These are phyloP conservation scores for Xylaria arbuscula DNA, from an alignment of 2,329 filamentous ascomycete species.

Conservation along the genomic window DNA sequence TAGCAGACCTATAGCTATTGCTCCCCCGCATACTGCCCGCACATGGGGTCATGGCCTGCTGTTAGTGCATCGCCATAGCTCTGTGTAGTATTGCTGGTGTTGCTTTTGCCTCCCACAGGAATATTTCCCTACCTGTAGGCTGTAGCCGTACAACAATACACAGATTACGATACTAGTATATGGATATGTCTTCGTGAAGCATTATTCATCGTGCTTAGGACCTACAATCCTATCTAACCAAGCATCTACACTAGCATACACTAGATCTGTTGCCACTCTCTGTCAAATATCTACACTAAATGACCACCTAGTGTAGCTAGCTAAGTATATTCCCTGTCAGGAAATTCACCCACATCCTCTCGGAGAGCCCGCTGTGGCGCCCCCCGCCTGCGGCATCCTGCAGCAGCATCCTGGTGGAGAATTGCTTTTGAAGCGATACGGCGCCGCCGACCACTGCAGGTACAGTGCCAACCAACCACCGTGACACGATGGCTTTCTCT, in stretches of 20 bases:
- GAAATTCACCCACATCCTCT: slow-evolving; percentile 25
- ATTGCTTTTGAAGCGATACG: slow-evolving; percentile 23
- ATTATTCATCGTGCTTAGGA: slow-evolving; percentile 1
- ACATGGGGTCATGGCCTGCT: not conserved
- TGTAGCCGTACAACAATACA: slow-evolving; percentile 1
- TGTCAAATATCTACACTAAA: not conserved
- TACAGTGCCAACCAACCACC: slow-evolving; percentile 12
- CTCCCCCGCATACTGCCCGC: not conserved
- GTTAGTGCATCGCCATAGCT: not conserved
- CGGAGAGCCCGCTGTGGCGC: slow-evolving; percentile 36
- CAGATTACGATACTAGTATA: not conserved
- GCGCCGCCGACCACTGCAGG: slow-evolving; percentile 37
- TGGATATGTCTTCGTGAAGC: not conserved
- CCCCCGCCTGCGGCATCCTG: slow-evolving; percentile 20
- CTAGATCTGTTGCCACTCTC: slow-evolving; percentile 7
- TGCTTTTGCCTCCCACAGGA: slow-evolving; percentile 5
- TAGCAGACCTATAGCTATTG: not conserved
- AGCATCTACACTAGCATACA: not conserved
- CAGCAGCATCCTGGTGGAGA: slow-evolving; percentile 19
- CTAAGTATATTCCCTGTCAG: slow-evolving; percentile 20
- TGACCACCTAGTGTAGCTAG: not conserved
- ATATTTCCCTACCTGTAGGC: not conserved
- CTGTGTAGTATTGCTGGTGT: not conserved
- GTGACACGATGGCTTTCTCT: slow-evolving; percentile 6
- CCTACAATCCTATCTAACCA: not conserved